phyloP scores from a whole-genome alignment of 2,329 filamentous ascomycete genomes.

The Claviceps sorghi region DNA sequence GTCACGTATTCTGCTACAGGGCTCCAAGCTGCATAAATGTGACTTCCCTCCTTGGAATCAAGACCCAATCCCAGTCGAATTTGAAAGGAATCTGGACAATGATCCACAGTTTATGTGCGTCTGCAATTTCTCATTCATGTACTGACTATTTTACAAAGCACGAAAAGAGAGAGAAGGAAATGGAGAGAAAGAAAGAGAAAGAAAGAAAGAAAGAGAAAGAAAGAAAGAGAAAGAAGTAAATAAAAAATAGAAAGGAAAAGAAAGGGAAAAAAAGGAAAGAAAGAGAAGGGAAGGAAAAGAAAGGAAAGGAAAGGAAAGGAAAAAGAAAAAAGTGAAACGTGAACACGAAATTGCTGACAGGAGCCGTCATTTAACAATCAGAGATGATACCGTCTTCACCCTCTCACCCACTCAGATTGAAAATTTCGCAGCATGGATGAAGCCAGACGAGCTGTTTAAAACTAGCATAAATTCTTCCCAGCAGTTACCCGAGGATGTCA shows the following conservation, averaged over 20 bases:
- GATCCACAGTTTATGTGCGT: not conserved
- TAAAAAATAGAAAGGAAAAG: too few relatives aligned
- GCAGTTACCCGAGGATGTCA: conserved; percentile 19
- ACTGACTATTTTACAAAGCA: not conserved
- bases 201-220: not conserved
- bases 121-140: not conserved
- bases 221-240: too few relatives aligned
- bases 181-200: not conserved
- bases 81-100: conserved; percentile 24
- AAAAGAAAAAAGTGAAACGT: not conserved
- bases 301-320: too few relatives aligned
- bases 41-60: conserved; percentile 75
- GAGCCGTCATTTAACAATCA: conserved; percentile 17
- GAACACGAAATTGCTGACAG: not conserved
- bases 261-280: too few relatives aligned
- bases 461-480: conserved; percentile 13
- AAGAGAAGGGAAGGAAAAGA: too few relatives aligned
- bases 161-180: too few relatives aligned
- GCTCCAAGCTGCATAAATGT: conserved; percentile 68
- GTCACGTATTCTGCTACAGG: conserved; percentile 48
- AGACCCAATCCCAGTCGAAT: conserved; percentile 45
- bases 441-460: conserved; percentile 50
- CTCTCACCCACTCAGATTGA: conserved; percentile 61
- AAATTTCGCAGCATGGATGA: conserved; percentile 74
- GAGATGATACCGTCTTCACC: conserved; percentile 53